Base-by-base conservation (phyloP, 129 eudicot genomes). In the Ambrosia artemisiifolia region DNA sequence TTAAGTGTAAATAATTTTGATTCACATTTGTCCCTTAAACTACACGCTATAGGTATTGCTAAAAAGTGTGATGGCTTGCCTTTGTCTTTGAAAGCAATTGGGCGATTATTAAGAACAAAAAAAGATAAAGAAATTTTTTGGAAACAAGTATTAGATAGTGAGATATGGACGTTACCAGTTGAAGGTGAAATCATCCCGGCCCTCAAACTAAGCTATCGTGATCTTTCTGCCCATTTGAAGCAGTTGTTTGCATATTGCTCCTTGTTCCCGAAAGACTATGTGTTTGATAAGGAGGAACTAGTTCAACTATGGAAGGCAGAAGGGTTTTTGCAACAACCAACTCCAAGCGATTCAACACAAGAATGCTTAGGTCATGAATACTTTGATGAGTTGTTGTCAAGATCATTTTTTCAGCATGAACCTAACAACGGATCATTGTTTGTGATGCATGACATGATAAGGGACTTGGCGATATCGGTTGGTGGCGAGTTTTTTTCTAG, bases 391-490 rank as follows among this genome's bases (percentile, higher is more conserved):
- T 20, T 80, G 32, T 35, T 84, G 44, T 54, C 67, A 44, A 68
- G 78, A 54, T 73, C 85, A 0, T 80, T 84, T 54, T 84, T 84
- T 36, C 81, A 73, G 5, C 74, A 18, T 16, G 74, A 69, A 19
- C 50, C 72, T 68, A 50, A 63, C 32, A 20, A 49, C 12, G 59
- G 24, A 46, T 78, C 71, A 1, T 14, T 50, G n/a, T 78, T 36
- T 48, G 73, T 76, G 24, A 76, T 81, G 83, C 84, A 85, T 75
- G 86, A 85, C 56, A 46, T 85, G 14, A 75, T 78, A 50, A 67
- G 75, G 63, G 84, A 82, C 50, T 48, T 81, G 24, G 81, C 84
- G 3, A 69, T 61, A 20, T 68, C 28, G 32, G 80, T 81, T 73
- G 81, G 78, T 20, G 78, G 82, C 5, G 76, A 51, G 3, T 62